Evolutionary conservation across 306 rosid genomes (phyloP).

Genomic region (Carpinus fangiana): DNA sequence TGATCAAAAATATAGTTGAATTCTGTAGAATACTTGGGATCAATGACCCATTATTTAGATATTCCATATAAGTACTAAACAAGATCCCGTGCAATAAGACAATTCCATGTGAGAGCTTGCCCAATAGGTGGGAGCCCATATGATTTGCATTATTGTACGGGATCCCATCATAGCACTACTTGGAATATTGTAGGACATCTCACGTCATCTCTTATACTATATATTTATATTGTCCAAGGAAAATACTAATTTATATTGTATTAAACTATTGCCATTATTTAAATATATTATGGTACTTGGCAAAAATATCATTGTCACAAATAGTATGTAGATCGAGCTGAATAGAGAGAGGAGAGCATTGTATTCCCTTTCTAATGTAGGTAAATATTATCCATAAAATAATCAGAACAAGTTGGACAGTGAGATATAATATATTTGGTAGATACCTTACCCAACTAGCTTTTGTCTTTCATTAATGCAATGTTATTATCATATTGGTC

Average conservation of each 20-base stretch:
- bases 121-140: too few relatives aligned
- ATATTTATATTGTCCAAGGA: too few relatives aligned
- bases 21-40: not conserved
- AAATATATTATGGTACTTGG: not conserved
- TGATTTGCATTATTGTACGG: too few relatives aligned
- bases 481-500: constrained; percentile 18
- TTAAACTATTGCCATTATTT: constrained; percentile 6
- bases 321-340: constrained; percentile 21
- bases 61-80: not conserved
- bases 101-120: too few relatives aligned
- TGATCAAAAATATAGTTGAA: not conserved
- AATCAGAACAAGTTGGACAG: constrained; percentile 19
- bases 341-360: constrained; percentile 10
- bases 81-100: too few relatives aligned
- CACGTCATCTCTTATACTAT: constrained; percentile 20
- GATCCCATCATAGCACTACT: not conserved
- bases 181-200: constrained; percentile 18
- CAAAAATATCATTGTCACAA: constrained; percentile 17
- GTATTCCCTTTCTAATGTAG: constrained; percentile 30
- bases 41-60: not conserved
- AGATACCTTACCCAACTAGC: constrained; percentile 28
- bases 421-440: constrained; percentile 3
- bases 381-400: constrained; percentile 2
- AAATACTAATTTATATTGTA: not conserved
- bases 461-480: constrained; percentile 21